Conservation (phyloP, 176 grass and related monocot genomes). For the Luzula sylvatica region DNA sequence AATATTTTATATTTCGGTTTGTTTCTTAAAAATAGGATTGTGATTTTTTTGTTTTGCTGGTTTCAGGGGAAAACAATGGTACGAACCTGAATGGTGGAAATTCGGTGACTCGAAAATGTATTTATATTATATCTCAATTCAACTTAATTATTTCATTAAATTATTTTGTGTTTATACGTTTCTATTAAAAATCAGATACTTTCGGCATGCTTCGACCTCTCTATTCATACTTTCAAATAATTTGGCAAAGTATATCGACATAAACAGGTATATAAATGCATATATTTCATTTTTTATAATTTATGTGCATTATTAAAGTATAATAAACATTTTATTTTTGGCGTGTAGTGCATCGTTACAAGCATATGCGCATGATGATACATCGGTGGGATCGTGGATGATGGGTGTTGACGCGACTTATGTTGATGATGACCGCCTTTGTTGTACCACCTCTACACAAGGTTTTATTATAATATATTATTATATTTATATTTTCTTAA, state of each 20-base stretch:
- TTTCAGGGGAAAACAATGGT: slow-evolving; percentile 87
- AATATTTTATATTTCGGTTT: neutral
- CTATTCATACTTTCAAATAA: slow-evolving; percentile 84
- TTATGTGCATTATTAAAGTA: neutral
- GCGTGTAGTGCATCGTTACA: slow-evolving; percentile 53
- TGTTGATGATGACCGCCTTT: slow-evolving; percentile 69
- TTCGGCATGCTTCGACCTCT: slow-evolving; percentile 87
- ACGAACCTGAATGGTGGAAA: slow-evolving; percentile 99
- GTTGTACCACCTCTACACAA: slow-evolving; percentile 78
- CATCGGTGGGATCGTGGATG: slow-evolving; percentile 91
- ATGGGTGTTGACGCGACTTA: slow-evolving; percentile 94
- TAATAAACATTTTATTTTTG: neutral
- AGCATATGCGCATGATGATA: slow-evolving; percentile 84
- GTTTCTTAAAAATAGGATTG: neutral
- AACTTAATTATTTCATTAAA: neutral
- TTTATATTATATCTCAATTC: slow-evolving; percentile 22
- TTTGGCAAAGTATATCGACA: slow-evolving; percentile 83
- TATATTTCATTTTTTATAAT: slow-evolving; percentile 1
- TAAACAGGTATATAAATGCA: slow-evolving; percentile 62
- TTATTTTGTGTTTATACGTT: neutral
- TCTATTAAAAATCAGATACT: slow-evolving; percentile 55
- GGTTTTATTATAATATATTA: slow-evolving; percentile 24
- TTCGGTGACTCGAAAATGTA: slow-evolving; percentile 93
- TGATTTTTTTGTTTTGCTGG: slow-evolving; percentile 5
- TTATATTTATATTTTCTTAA: neutral